A percentile compares a stretch with the other conserved stretches of the same genome.
Conservation (phyloP, 2,329 filamentous ascomycete species). For the Ophiocordyceps polyrhachis-furcata region DNA sequence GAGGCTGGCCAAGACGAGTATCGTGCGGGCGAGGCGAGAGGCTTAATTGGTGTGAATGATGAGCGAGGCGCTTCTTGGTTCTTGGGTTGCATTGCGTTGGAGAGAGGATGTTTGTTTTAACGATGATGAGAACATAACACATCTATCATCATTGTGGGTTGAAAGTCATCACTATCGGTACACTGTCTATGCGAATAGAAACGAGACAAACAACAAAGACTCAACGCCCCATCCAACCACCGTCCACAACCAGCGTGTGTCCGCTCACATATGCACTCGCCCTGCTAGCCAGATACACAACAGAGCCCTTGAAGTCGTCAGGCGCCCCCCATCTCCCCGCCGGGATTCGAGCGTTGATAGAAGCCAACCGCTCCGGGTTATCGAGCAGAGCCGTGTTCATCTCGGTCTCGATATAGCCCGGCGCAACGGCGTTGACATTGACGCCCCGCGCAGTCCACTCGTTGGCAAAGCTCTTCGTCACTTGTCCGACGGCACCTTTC, state of each 20-base stretch:
- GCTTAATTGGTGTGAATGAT: neutral
- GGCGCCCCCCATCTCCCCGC: constrained; percentile 67
- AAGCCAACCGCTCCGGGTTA: constrained; percentile 47
- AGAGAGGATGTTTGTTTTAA: too few species aligned
- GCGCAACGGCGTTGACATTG: constrained; percentile 74
- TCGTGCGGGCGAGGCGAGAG: constrained; percentile 6
- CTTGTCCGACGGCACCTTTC: constrained; percentile 69
- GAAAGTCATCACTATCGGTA: too few species aligned
- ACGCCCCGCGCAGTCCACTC: constrained; percentile 70
- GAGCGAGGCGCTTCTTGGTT: neutral
- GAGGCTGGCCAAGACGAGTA: constrained; percentile 7
- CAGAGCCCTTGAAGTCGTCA: constrained; percentile 73
- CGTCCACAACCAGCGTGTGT: constrained; percentile 68
- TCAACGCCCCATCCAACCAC: constrained; percentile 81
- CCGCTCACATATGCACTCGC: constrained; percentile 71
- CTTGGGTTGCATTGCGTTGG: too few species aligned
- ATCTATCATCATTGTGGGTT: too few species aligned
- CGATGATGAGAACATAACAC: too few species aligned
- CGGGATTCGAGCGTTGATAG: constrained; percentile 66
- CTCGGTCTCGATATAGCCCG: constrained; percentile 82
- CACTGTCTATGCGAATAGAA: too few species aligned
- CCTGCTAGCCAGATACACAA: constrained; percentile 57
- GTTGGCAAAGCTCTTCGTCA: constrained; percentile 72
- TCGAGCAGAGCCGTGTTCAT: constrained; percentile 77
- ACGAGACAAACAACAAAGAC: neutral